These are phyloP conservation scores for Sporormia fimetaria DNA, from an alignment of 495 filamentous ascomycete species.

Conservation along the genomic window DNA sequence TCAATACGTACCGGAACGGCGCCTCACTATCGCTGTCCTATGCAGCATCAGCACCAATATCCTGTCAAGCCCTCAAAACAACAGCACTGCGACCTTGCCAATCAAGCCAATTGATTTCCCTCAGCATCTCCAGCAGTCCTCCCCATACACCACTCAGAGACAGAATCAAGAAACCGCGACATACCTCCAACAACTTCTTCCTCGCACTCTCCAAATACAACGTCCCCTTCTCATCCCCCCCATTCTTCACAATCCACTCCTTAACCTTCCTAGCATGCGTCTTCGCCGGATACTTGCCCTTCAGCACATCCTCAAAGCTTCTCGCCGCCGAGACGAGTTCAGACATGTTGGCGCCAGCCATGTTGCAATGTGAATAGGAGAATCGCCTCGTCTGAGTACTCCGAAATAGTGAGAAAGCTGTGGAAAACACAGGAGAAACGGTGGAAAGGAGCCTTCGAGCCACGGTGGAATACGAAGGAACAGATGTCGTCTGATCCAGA, in stretches of 20 bases:
- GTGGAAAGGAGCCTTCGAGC: too few relatives aligned
- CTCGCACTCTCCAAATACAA: slow-evolving; percentile 84
- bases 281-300: slow-evolving; percentile 90
- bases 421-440: too few relatives aligned
- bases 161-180: background rate
- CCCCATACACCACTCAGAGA: background rate
- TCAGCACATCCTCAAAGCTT: slow-evolving; percentile 19
- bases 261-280: slow-evolving; percentile 73
- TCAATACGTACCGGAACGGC: slow-evolving; percentile 15
- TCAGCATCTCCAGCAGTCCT: background rate
- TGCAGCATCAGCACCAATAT: background rate
- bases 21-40: slow-evolving; percentile 21
- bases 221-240: slow-evolving; percentile 48
- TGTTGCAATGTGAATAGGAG: too few relatives aligned
- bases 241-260: slow-evolving; percentile 53
- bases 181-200: slow-evolving; percentile 38
- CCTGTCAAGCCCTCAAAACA: background rate
- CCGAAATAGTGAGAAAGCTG: too few relatives aligned
- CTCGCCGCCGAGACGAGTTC: too few relatives aligned
- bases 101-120: background rate
- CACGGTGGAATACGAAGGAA: too few relatives aligned
- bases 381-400: too few relatives aligned
- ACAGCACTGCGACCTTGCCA: background rate
- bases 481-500: too few relatives aligned
- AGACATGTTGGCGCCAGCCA: too few relatives aligned